These are phyloP conservation scores for Nidula niveotomentosa DNA, from an alignment of 1,284 basidiomycete genomes.

Conservation along the genomic window DNA sequence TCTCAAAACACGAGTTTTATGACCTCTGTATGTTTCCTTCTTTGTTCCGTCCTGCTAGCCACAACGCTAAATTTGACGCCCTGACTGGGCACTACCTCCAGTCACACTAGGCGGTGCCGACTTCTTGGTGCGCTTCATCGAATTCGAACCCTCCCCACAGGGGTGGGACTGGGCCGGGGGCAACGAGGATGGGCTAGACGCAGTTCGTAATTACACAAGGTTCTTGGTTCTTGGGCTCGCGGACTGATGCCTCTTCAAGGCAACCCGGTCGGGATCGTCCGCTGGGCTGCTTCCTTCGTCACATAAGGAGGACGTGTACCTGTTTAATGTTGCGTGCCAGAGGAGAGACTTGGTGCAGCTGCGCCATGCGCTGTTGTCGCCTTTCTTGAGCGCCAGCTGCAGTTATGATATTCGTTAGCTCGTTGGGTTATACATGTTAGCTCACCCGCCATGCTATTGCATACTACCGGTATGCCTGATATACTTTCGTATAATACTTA, in stretches of 20 bases:
- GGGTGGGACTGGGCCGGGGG: neutral
- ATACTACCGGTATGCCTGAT: too few relatives aligned
- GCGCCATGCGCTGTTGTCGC: neutral
- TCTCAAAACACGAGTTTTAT: conserved; percentile 36
- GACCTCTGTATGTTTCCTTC: conserved; percentile 27
- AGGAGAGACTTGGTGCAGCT: neutral
- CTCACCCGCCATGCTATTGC: too few relatives aligned
- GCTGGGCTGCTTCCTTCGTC: neutral
- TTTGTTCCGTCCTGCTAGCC: neutral
- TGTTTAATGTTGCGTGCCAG: neutral
- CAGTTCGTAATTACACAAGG: neutral
- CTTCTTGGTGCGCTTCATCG: conserved; percentile 21
- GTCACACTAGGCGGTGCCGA: conserved; percentile 23
- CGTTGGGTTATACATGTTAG: too few relatives aligned
- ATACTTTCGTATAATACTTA: too few relatives aligned
- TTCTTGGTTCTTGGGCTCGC: neutral
- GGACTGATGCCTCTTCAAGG: neutral
- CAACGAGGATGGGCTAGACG: neutral
- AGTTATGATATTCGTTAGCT: neutral
- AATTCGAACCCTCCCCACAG: conserved; percentile 15
- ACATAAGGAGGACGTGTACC: neutral
- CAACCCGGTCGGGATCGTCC: neutral
- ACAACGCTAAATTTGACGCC: neutral
- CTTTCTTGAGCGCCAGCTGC: neutral
- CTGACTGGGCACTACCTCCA: conserved; percentile 1